Percentiles rank a stretch among this genome's conserved stretches.
Evolutionary conservation across 768 basidiomycete species (phyloP).

Genomic region (Gyrodon lividus): DNA sequence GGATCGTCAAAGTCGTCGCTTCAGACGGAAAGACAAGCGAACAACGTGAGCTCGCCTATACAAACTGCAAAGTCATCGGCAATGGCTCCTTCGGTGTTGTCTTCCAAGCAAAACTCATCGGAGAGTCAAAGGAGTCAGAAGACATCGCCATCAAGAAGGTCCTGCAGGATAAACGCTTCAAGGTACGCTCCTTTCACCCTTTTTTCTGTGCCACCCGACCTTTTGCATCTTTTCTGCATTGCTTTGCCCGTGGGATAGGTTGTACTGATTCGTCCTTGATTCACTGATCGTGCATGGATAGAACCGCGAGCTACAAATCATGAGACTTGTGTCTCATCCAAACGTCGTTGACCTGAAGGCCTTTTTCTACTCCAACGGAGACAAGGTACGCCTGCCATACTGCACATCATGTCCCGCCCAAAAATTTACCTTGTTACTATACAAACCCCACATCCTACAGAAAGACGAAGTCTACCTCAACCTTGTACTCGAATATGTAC

Average conservation of each 20-base stretch:
- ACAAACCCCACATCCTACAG: constrained; percentile 40
- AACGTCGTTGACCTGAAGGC: constrained; percentile 97
- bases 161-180: constrained; percentile 99
- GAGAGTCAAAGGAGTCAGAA: constrained; percentile 59
- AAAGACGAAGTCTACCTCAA: constrained; percentile 99
- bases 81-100: constrained; percentile 99
- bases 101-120: constrained; percentile 88
- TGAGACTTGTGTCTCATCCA: constrained; percentile 94
- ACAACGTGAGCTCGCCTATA: constrained; percentile 86
- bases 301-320: constrained; percentile 99
- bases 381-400: constrained; percentile 73
- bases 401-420: constrained; percentile 4
- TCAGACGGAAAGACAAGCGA: constrained; percentile 93
- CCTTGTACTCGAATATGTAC: constrained; percentile 98
- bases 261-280: constrained; percentile 13
- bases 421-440: constrained; percentile 4
- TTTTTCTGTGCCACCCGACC: constrained; percentile 9
- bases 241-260: background rate
- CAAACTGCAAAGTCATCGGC: constrained; percentile 96
- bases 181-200: constrained; percentile 56
- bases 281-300: constrained; percentile 31
- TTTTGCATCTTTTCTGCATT: background rate
- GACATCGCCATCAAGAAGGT: constrained; percentile 99
- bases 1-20: constrained; percentile 92
- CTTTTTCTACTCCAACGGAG: constrained; percentile 99